Conservation (phyloP, 179 eudicot species). For the Spergularia azorica region DNA sequence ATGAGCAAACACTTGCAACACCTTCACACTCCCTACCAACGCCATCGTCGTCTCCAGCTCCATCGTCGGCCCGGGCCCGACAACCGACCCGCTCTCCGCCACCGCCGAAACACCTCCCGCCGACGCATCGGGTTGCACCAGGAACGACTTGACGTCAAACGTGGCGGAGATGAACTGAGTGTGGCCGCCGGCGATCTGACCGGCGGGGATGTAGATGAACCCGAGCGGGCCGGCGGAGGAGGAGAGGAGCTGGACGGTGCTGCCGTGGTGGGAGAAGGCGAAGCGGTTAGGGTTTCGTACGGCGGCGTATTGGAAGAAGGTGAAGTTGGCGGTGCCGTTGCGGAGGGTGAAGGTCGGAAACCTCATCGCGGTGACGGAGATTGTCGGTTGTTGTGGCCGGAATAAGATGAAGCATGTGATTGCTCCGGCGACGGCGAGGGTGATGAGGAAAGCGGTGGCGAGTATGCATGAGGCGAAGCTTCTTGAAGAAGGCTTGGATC, state of each 20-base stretch:
- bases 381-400: slow-evolving; percentile 64
- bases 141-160: slow-evolving; percentile 59
- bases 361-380: slow-evolving; percentile 63
- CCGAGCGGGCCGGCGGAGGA: slow-evolving; percentile 49
- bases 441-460: slow-evolving; percentile 65
- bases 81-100: slow-evolving; percentile 29
- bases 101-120: slow-evolving; percentile 23
- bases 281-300: slow-evolving; percentile 76
- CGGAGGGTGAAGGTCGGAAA: slow-evolving; percentile 50
- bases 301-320: slow-evolving; percentile 73
- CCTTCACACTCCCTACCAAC: slow-evolving; percentile 49
- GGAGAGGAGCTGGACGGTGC: slow-evolving; percentile 71
- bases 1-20: slow-evolving; percentile 45
- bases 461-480: slow-evolving; percentile 69
- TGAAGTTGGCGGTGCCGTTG: slow-evolving; percentile 40
- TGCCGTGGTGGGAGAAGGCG: slow-evolving; percentile 76
- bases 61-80: slow-evolving; percentile 55
- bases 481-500: slow-evolving; percentile 23
- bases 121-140: slow-evolving; percentile 30
- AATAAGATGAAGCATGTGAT: slow-evolving; percentile 69
- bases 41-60: slow-evolving; percentile 56
- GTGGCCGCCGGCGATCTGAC: slow-evolving; percentile 54
- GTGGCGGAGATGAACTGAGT: slow-evolving; percentile 79
- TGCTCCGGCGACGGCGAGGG: slow-evolving; percentile 37
- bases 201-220: slow-evolving; percentile 80